These are phyloP conservation scores for Mycena venus DNA, from an alignment of 768 basidiomycete species.

Conservation along the genomic window DNA sequence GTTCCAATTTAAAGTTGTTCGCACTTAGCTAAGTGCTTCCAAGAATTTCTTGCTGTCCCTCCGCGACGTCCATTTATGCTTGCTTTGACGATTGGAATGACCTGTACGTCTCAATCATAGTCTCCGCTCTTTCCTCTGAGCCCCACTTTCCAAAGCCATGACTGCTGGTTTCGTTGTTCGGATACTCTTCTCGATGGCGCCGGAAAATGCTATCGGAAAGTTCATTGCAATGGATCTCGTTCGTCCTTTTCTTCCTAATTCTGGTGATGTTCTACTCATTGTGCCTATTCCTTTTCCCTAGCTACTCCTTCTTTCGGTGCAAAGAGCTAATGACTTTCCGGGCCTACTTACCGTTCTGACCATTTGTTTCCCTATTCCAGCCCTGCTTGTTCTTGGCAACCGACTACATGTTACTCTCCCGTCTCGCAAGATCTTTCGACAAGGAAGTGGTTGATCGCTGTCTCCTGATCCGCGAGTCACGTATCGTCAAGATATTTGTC, in stretches of 20 bases:
- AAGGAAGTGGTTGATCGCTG: constrained; percentile 52
- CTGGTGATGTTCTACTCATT: no score
- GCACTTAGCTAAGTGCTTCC: background rate
- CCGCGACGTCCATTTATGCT: constrained; percentile 28
- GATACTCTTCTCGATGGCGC: background rate
- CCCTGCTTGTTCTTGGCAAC: constrained; percentile 72
- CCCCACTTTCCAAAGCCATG: constrained; percentile 1
- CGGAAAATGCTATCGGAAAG: background rate
- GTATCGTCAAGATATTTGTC: constrained; percentile 63
- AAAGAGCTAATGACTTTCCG: background rate
- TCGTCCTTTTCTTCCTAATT: background rate
- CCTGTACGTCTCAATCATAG: constrained; percentile 1
- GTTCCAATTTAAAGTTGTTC: background rate
- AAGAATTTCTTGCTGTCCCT: background rate
- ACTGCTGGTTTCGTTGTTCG: constrained; percentile 15
- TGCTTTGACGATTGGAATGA: constrained; percentile 33
- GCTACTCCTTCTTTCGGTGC: constrained; percentile 28
- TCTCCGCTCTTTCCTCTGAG: no score
- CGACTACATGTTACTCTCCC: constrained; percentile 66
- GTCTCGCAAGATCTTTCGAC: constrained; percentile 49
- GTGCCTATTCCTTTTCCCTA: background rate
- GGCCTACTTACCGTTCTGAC: background rate
- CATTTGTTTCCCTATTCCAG: background rate
- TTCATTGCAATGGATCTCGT: constrained; percentile 24
- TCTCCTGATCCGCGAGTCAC: constrained; percentile 52